These are phyloP conservation scores for Globisporangium uncinulatum DNA, from an alignment of 352 stramenopile genomes.

Conservation along the genomic window DNA sequence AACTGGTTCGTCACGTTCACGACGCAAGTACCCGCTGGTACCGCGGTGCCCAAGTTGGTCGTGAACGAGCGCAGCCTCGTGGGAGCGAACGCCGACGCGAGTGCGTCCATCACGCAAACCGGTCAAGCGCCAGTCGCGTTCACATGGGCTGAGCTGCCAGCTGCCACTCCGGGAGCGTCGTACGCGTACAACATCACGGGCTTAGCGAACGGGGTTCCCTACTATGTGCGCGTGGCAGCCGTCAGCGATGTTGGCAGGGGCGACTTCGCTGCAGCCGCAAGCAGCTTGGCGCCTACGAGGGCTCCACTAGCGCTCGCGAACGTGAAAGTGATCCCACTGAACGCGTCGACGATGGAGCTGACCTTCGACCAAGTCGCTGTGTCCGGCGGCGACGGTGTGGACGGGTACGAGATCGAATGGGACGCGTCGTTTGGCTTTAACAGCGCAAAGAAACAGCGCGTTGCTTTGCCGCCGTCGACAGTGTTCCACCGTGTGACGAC, in stretches of 20 bases:
- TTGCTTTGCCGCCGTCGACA: constrained; percentile 25
- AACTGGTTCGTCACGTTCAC: constrained; percentile 90
- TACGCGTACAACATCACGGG: constrained; percentile 52
- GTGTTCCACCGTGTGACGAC: constrained; percentile 67
- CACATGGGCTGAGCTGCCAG: constrained; percentile 21
- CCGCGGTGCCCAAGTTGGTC: constrained; percentile 33
- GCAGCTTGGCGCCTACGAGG: constrained; percentile 38
- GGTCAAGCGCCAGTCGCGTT: constrained; percentile 38
- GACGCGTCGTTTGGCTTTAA: constrained; percentile 31
- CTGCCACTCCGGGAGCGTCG: constrained; percentile 3
- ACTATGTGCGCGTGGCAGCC: constrained; percentile 80
- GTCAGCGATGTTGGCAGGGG: constrained; percentile 80
- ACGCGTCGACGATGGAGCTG: constrained; percentile 34
- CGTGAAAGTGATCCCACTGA: constrained; percentile 27
- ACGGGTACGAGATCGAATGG: constrained; percentile 52
- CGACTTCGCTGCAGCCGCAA: constrained; percentile 33
- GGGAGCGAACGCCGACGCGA: constrained; percentile 25
- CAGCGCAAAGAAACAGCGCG: constrained; percentile 12
- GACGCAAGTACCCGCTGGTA: constrained; percentile 36
- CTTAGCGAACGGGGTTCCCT: constrained; percentile 47
- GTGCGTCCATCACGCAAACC: constrained; percentile 12
- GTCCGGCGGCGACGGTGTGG: constrained; percentile 50
- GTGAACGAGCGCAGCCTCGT: constrained; percentile 46
- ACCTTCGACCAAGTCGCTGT: constrained; percentile 52
- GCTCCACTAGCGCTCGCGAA: constrained; percentile 46